phyloP scores from a whole-genome alignment of 2,329 filamentous ascomycete genomes.

The Calonectria multiphialidica region DNA sequence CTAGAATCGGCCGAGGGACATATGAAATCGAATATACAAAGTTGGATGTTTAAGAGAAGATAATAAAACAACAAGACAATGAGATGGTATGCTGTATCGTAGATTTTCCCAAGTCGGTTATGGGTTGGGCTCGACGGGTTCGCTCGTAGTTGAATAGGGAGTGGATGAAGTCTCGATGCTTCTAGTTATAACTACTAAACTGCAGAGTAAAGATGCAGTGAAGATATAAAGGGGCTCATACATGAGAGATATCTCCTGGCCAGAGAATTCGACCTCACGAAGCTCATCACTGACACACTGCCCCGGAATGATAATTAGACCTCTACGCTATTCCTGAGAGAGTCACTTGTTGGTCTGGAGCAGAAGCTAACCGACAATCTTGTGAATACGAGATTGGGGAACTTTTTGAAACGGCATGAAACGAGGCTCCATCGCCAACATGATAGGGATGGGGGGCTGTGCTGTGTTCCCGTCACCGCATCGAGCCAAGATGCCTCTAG shows the following conservation, averaged over 20 bases:
- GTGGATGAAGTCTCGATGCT: neutral
- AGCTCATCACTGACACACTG: neutral
- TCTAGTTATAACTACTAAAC: neutral
- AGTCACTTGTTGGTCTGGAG: neutral
- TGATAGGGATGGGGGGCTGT: neutral
- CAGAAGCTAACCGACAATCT: neutral
- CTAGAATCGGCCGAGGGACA: neutral
- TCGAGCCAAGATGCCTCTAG: neutral
- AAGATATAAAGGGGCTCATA: neutral
- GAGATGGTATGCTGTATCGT: no score
- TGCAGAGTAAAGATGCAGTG: neutral
- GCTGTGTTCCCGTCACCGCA: neutral
- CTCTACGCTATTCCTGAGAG: neutral
- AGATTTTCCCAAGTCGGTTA: neutral
- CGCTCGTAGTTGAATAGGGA: neutral
- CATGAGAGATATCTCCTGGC: neutral
- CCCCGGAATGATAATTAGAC: neutral
- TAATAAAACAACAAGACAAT: neutral
- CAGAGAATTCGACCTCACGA: neutral
- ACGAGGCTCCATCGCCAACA: neutral
- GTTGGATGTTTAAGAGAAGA: no score
- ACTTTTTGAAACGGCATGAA: neutral
- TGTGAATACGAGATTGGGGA: neutral
- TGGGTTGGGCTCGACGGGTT: neutral
- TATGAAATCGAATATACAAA: no score